These are phyloP conservation scores for Murraya koenigii DNA, from an alignment of 345 rosid species.

Conservation along the genomic window DNA sequence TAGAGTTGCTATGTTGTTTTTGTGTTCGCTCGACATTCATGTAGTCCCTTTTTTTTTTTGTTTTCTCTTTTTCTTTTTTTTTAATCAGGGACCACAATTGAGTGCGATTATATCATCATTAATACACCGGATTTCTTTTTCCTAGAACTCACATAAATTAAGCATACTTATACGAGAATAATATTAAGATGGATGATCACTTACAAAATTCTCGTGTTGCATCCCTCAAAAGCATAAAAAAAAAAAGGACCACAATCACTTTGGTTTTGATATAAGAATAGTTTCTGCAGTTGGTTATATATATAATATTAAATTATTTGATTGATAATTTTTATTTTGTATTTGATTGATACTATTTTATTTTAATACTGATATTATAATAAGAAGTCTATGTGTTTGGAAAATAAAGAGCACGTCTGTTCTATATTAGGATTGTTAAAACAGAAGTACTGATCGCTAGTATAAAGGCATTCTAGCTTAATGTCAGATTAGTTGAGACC, in stretches of 20 bases:
- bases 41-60: constrained; percentile 4
- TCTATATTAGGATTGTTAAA: too few relatives aligned
- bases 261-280: not conserved
- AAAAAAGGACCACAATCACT: constrained; percentile 10
- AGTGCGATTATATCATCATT: too few relatives aligned
- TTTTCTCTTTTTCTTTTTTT: not conserved
- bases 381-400: not conserved
- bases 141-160: too few relatives aligned
- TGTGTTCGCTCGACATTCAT: constrained; percentile 11
- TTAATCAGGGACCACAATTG: too few relatives aligned
- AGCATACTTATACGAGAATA: fast-evolving
- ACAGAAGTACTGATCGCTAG: too few relatives aligned
- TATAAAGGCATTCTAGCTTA: too few relatives aligned
- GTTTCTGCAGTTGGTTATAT: not conserved
- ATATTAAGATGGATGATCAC: too few relatives aligned
- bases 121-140: too few relatives aligned
- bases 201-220: fast-evolving
- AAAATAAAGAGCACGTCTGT: too few relatives aligned
- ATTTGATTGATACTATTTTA: not conserved
- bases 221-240: too few relatives aligned
- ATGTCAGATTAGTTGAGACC: too few relatives aligned
- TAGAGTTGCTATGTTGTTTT: constrained; percentile 14
- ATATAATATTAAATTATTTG: not conserved
- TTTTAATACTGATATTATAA: not conserved
- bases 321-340: not conserved